Percentiles rank a stretch among this genome's conserved stretches.
Evolutionary conservation across 163 green algal genomes (phyloP).

Genomic region (Prototheca cutis): DNA sequence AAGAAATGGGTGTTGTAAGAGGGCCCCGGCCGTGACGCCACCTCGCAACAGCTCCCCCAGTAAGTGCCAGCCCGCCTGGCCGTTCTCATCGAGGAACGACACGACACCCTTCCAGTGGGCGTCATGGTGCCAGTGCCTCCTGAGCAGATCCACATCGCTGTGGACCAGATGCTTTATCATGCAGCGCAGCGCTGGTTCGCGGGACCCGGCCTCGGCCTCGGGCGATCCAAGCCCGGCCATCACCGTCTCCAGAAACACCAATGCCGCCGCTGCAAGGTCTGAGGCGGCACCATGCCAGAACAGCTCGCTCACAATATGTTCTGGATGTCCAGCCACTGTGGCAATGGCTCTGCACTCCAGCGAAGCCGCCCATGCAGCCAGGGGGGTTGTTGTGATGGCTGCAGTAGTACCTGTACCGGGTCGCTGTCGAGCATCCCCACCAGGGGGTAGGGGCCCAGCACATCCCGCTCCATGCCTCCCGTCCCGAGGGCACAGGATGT

Average conservation of each 20-base stretch:
- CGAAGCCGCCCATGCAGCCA: too few species aligned
- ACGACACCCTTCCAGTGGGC: constrained; percentile 21
- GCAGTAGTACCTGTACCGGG: too few species aligned
- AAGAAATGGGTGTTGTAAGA: background rate
- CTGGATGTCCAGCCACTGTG: too few species aligned
- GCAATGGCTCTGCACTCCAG: too few species aligned
- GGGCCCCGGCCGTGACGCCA: background rate
- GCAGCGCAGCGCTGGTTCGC: background rate
- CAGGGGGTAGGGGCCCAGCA: too few species aligned
- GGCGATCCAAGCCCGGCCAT: constrained; percentile 9
- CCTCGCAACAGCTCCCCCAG: constrained; percentile 34
- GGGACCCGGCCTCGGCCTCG: background rate
- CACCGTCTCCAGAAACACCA: constrained; percentile 26
- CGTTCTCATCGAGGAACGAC: constrained; percentile 36
- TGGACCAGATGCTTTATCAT: background rate
- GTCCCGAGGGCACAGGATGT: background rate
- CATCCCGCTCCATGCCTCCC: too few species aligned
- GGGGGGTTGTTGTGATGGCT: too few species aligned
- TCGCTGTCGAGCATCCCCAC: too few species aligned
- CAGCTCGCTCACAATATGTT: too few species aligned
- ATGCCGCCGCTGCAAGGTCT: constrained; percentile 13
- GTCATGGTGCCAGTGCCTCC: constrained; percentile 37
- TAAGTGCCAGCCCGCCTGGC: constrained; percentile 40
- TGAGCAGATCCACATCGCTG: constrained; percentile 19
- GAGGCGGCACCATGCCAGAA: background rate